phyloP scores from a whole-genome alignment of 2,329 filamentous ascomycete genomes.

The Pseudogymnoascus sp. region DNA sequence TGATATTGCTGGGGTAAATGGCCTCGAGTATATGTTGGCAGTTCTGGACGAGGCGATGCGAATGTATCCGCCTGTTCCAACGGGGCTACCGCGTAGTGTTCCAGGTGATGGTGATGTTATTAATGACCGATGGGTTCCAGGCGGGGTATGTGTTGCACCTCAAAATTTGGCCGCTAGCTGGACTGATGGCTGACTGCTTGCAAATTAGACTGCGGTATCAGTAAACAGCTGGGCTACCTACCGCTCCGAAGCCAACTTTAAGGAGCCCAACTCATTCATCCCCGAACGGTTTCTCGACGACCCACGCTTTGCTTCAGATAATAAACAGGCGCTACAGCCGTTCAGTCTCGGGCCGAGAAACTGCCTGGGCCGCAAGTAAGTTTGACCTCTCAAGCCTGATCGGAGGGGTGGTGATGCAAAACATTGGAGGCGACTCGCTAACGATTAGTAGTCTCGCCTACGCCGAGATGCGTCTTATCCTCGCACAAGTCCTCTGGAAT shows the following conservation, averaged over 20 bases:
- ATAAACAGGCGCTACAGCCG: slow-evolving; percentile 11
- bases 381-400: neutral
- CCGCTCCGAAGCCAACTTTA: slow-evolving; percentile 16
- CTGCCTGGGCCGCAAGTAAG: slow-evolving; percentile 16
- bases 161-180: too few relatives aligned
- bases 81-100: slow-evolving; percentile 11
- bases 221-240: slow-evolving; percentile 25
- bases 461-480: slow-evolving; percentile 16
- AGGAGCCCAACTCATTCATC: slow-evolving; percentile 14
- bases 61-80: slow-evolving; percentile 28
- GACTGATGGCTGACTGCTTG: neutral
- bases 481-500: slow-evolving; percentile 22
- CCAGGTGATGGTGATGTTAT: slow-evolving; percentile 14
- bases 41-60: slow-evolving; percentile 36
- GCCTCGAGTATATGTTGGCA: slow-evolving; percentile 33
- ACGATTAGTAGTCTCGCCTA: slow-evolving; percentile 12
- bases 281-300: slow-evolving; percentile 27
- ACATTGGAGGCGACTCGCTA: neutral
- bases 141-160: slow-evolving; percentile 8
- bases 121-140: slow-evolving; percentile 14
- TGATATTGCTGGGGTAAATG: slow-evolving; percentile 24
- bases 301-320: slow-evolving; percentile 11
- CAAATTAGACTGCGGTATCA: slow-evolving; percentile 12
- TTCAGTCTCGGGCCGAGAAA: slow-evolving; percentile 14
- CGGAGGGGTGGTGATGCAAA: neutral